A percentile compares a stretch with the other conserved stretches of the same genome.
These are phyloP conservation scores for maize (Zea mays) DNA, from an alignment of 176 grass and related monocot species.

Conservation along the genomic window Zm-B73-REFERENCE-NAM-5.0 NC_050098.1:178221001-178221500, in stretches of 20 bases:
- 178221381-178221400: neutral
- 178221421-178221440: constrained; percentile 5
- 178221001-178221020: neutral
- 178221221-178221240: no score
- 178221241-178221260: neutral
- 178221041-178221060: constrained; percentile 29
- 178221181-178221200: neutral
- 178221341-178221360: neutral
- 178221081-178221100: constrained; percentile 12
- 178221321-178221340: neutral
- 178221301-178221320: constrained; percentile 32
- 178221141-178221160: neutral
- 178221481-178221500: constrained; percentile 12
- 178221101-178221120: neutral
- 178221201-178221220: neutral
- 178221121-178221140: neutral
- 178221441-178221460: neutral
- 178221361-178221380: neutral
- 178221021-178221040: constrained; percentile 19
- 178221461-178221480: neutral
- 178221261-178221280: constrained; percentile 6
- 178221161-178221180: constrained; percentile 7
- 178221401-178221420: neutral
- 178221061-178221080: constrained; percentile 26
- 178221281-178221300: neutral